Percentiles rank a stretch among this genome's conserved stretches.
Evolutionary conservation across 2,329 filamentous ascomycete genomes (phyloP).

Genomic region (Xylariaceae sp.): DNA sequence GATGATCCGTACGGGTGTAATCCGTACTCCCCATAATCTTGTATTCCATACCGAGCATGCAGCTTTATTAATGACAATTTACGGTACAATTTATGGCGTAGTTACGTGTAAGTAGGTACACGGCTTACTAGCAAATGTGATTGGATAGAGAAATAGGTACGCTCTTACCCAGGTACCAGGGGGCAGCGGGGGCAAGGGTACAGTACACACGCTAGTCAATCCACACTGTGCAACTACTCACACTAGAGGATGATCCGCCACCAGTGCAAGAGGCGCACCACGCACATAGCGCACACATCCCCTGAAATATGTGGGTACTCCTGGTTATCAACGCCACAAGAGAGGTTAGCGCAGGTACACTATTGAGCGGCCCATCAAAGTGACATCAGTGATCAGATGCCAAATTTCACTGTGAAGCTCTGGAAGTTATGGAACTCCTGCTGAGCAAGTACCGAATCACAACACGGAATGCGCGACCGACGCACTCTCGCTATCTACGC

Average conservation of each 20-base stretch:
- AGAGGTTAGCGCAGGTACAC: background rate
- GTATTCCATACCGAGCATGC: background rate
- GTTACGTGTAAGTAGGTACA: background rate
- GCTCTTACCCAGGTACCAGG: background rate
- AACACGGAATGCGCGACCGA: background rate
- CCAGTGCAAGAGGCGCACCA: background rate
- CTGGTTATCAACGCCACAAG: background rate
- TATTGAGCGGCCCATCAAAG: background rate
- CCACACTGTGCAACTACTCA: background rate
- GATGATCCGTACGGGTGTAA: background rate
- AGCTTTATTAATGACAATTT: background rate
- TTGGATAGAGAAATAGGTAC: background rate
- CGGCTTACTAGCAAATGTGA: background rate
- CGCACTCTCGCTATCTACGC: background rate
- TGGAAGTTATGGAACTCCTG: background rate
- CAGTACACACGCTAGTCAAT: background rate
- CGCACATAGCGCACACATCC: constrained; percentile 3
- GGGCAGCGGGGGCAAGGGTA: background rate
- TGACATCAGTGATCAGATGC: background rate
- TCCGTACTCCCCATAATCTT: background rate
- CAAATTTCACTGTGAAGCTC: background rate
- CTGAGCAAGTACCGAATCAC: background rate
- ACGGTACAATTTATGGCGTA: background rate
- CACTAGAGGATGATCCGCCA: background rate
- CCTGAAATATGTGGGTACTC: constrained; percentile 10